Evolutionary conservation across 805 yeast genomes (phyloP).

Genomic region (Candida fluviatilis): DNA sequence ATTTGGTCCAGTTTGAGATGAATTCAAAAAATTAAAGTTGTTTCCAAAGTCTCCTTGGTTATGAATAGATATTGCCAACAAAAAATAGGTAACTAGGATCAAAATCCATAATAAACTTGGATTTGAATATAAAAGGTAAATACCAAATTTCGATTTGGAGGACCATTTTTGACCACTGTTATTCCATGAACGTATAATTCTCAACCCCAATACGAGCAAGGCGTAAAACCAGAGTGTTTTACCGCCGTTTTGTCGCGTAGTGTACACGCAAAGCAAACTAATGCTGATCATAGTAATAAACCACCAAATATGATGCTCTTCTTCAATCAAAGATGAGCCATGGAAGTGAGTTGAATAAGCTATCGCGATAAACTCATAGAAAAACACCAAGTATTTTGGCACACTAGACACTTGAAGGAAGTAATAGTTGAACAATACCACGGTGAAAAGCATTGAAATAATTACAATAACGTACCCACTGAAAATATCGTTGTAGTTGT

Average conservation of each 20-base stretch:
- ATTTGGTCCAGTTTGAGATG: neutral
- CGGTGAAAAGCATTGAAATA: conserved; percentile 23
- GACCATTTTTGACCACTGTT: conserved; percentile 83
- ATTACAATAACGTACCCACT: conserved; percentile 25
- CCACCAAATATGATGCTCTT: conserved; percentile 97
- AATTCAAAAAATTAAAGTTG: conserved; percentile 13
- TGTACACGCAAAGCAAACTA: conserved; percentile 8
- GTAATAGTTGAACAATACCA: conserved; percentile 17
- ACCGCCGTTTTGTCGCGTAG: conserved; percentile 3
- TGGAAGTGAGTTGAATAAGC: conserved; percentile 69
- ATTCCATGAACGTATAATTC: conserved; percentile 79
- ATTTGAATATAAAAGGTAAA: conserved; percentile 31
- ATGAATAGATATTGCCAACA: conserved; percentile 15
- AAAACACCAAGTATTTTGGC: conserved; percentile 13
- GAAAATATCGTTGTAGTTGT: conserved; percentile 51
- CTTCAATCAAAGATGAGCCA: conserved; percentile 76
- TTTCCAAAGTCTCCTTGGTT: conserved; percentile 23
- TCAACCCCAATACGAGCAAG: conserved; percentile 31
- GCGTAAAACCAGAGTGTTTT: conserved; percentile 5
- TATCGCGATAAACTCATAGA: conserved; percentile 38
- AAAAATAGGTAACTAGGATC: conserved; percentile 36
- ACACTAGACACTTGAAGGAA: conserved; percentile 8
- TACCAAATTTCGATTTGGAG: conserved; percentile 33
- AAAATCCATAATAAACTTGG: conserved; percentile 45
- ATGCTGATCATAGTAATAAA: conserved; percentile 26